These are phyloP conservation scores for Leccinum pellstonianum DNA, from an alignment of 768 basidiomycete genomes.

Conservation along the genomic window DNA sequence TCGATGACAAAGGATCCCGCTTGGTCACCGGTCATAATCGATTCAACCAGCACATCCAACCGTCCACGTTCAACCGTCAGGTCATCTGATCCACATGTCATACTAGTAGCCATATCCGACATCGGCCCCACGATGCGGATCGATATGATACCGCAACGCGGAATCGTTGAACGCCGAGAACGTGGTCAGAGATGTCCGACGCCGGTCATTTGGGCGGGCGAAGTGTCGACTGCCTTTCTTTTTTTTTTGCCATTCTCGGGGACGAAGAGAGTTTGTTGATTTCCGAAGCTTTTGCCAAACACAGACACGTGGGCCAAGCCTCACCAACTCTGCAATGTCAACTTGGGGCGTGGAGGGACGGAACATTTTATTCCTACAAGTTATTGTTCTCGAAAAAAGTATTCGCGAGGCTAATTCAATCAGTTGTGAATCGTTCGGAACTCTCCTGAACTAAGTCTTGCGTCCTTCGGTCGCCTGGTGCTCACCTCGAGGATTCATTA, in stretches of 20 bases:
- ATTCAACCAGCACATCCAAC: conserved; percentile 51
- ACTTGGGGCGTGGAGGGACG: too few relatives aligned
- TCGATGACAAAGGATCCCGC: conserved; percentile 39
- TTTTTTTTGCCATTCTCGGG: conserved; percentile 23
- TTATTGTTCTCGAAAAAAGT: too few relatives aligned
- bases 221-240: too few relatives aligned
- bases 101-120: conserved; percentile 58
- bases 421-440: neutral
- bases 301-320: conserved; percentile 12
- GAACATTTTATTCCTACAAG: too few relatives aligned
- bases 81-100: conserved; percentile 65
- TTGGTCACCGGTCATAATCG: conserved; percentile 56
- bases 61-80: conserved; percentile 58
- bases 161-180: conserved; percentile 63
- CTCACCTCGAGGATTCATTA: conserved; percentile 23
- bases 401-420: neutral
- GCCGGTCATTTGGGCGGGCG: conserved; percentile 1
- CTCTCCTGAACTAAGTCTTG: conserved; percentile 1
- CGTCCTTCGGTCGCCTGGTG: conserved; percentile 18
- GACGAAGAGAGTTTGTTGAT: conserved; percentile 12
- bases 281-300: conserved; percentile 26
- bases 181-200: conserved; percentile 33
- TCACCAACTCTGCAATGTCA: neutral
- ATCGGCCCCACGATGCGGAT: conserved; percentile 64
- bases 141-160: conserved; percentile 66